Evolutionary conservation across 768 basidiomycete genomes (phyloP), one percentile per base, ranked within the genome.

Genomic region (Leccinum imitatum): DNA sequence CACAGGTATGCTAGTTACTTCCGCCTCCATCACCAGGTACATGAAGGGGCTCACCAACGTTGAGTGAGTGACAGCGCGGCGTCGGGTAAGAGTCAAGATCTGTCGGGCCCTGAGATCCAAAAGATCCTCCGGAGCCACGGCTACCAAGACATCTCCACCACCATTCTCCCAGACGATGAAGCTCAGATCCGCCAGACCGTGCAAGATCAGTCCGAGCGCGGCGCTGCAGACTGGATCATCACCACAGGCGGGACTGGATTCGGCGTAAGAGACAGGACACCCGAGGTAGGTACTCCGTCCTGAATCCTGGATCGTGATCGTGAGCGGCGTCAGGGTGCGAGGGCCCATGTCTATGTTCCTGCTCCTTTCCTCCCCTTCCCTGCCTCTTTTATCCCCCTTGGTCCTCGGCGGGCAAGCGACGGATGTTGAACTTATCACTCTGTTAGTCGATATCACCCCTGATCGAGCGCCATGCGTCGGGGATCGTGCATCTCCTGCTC

Each of bases 241-340:
- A 90, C 91, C 6, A 90, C 90, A 0, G 93, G 93, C 17, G 93
- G 93, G 5, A 96, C 93, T 1, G 93, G 93, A 7, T 93, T 94
- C 67, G 90, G 92, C 1, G 77, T 82, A 31, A 77, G 89, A 63
- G 93, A 96, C 73, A 75, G 79, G 48, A 96, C 93, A 4, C 93
- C 93, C 41, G 92, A 96, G 82, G 93, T 90, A 50, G 11, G 51
- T 52, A 52, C 13, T 14, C 27, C 41, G 11, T 46, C 44, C 44
- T 41, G 39, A 6, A 17, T 41, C 39, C 15, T 19, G 19, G 19
- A 19, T 46, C 19, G 17, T 46, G 11, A 46, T 46, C 44, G 19
- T 11, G 19, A 19, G 44, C 19, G 19, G 19, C 44, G 5, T 13
- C 41, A 44, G 41, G 41, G 41, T 44, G n/a, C 41, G 41, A n/a